Base-by-base conservation (phyloP, 2,329 filamentous ascomycete genomes). In the Pseudocercospora vitis region DNA sequence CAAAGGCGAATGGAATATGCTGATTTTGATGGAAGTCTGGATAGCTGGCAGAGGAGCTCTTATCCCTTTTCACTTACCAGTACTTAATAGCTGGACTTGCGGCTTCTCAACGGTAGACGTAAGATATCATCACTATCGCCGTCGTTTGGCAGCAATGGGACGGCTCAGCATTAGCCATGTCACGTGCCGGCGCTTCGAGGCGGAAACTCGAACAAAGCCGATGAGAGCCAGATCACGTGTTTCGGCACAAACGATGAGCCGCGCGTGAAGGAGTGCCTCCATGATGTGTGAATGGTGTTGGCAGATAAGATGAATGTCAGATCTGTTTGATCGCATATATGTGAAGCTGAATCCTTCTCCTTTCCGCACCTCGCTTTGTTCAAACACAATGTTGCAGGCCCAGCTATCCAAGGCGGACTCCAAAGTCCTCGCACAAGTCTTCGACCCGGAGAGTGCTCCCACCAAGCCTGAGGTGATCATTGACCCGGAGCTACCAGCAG, bases 351-450 rank as follows among this genome's bases (percentile, higher is more conserved):
- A 19, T 8, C 28, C 11, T 21, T 40, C 14, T 3, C n/a, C n/a
- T 9, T 4, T 11, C 21, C 16, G 2, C 45, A 18, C 24, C 5
- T 24, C 6, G 3, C 12, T 18, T 21, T 21, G 31, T 7, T 33
- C 21, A 28, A 18, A 26, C 14, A 50, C 12, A 7, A 62, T 59
- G 55, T 52, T 50, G n/a, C 53, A 47, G n/a, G 53, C 16, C 23
- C 53, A 50, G 14, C 42, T 62, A 8, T 66, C 65, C 8, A 56
- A 55, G 44, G 56, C 62, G 29, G 77, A 86, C 59, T 46, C 68
- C 2, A 66, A 68, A 19, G 69, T 77, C 21, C 86, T 87, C 60
- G 56, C 60, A 16, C 59, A 61, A 37, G 63, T 68, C 53, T 68
- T 68, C 53, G 63, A 67, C 42, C 66, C 66, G 12, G 65, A 68